Conservation (phyloP, 2,329 filamentous ascomycete genomes). For the Exophiala viscosa region DNA sequence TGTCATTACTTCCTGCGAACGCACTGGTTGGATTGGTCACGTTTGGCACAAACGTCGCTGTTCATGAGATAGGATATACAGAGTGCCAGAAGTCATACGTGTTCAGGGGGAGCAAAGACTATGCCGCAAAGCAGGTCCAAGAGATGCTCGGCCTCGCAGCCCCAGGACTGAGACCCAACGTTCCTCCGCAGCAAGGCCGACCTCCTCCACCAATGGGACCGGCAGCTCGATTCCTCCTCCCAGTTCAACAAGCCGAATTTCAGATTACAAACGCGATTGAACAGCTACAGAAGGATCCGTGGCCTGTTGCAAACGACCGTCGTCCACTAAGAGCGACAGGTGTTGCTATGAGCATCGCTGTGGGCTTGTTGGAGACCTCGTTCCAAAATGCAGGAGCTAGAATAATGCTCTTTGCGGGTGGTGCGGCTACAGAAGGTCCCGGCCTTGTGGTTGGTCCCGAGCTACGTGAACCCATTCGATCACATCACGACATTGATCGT, state of each 20-base stretch:
- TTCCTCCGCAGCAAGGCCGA: conserved; percentile 69
- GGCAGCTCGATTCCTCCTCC: conserved; percentile 84
- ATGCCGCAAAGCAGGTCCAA: conserved; percentile 97
- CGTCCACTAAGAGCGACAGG: conserved; percentile 88
- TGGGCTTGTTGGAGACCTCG: conserved; percentile 85
- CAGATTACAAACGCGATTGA: conserved; percentile 95
- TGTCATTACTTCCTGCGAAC: conserved; percentile 60
- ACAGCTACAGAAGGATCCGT: conserved; percentile 92
- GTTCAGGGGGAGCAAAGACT: conserved; percentile 96
- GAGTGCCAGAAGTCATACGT: conserved; percentile 99
- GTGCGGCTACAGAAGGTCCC: conserved; percentile 90
- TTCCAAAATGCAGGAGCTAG: conserved; percentile 94
- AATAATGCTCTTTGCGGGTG: conserved; percentile 96
- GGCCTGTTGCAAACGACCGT: conserved; percentile 92
- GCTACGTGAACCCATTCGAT: conserved; percentile 91
- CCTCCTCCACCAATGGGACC: conserved; percentile 72
- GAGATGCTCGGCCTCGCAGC: conserved; percentile 90
- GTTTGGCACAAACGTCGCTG: conserved; percentile 84
- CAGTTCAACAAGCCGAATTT: conserved; percentile 93
- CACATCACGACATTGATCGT: conserved; percentile 96
- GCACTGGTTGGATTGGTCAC: conserved; percentile 64
- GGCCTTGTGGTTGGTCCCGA: conserved; percentile 96
- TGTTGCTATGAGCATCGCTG: conserved; percentile 91
- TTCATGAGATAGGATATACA: conserved; percentile 95
- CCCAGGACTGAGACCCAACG: conserved; percentile 67